Conservation (phyloP, 2,329 filamentous ascomycete species). For the Aspergillus sojae region DNA sequence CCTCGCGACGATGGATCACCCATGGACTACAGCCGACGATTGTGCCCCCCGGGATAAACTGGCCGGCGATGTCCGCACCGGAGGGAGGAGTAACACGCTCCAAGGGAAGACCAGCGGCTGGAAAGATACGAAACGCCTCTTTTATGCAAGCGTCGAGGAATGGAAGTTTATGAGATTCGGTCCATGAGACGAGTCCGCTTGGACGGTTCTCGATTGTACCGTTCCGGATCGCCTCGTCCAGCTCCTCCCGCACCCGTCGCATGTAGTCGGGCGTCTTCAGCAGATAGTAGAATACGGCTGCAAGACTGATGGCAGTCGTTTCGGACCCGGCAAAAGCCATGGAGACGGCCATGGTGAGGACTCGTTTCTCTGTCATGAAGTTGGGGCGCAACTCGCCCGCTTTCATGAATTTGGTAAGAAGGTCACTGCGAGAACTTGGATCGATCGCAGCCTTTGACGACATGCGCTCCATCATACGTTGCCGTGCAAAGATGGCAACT, state of each 20-base stretch:
- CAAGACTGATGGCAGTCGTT: constrained; percentile 75
- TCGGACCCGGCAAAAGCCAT: constrained; percentile 69
- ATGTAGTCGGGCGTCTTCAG: constrained; percentile 59
- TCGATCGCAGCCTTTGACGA: constrained; percentile 8
- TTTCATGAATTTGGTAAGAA: constrained; percentile 32
- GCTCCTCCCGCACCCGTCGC: constrained; percentile 52
- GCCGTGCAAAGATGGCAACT: constrained; percentile 24
- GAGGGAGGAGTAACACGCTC: constrained; percentile 17
- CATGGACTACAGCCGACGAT: constrained; percentile 18
- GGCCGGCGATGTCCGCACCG: constrained; percentile 8
- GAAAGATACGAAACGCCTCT: constrained; percentile 52
- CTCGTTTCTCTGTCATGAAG: constrained; percentile 30
- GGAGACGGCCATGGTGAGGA: constrained; percentile 33
- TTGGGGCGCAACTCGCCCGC: constrained; percentile 27
- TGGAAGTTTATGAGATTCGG: constrained; percentile 34
- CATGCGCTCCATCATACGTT: constrained; percentile 27
- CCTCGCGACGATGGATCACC: constrained; percentile 22
- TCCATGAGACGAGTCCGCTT: not conserved
- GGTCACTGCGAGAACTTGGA: constrained; percentile 18
- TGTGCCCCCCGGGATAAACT: constrained; percentile 13
- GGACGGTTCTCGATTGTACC: constrained; percentile 12
- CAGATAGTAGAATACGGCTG: constrained; percentile 73
- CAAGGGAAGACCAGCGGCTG: constrained; percentile 25
- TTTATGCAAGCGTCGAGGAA: constrained; percentile 56
- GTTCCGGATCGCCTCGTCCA: constrained; percentile 56